A percentile compares a stretch with the other conserved stretches of the same genome.
phyloP scores from a whole-genome alignment of 163 green algal genomes.

The Scenedesmus sp. region DNA sequence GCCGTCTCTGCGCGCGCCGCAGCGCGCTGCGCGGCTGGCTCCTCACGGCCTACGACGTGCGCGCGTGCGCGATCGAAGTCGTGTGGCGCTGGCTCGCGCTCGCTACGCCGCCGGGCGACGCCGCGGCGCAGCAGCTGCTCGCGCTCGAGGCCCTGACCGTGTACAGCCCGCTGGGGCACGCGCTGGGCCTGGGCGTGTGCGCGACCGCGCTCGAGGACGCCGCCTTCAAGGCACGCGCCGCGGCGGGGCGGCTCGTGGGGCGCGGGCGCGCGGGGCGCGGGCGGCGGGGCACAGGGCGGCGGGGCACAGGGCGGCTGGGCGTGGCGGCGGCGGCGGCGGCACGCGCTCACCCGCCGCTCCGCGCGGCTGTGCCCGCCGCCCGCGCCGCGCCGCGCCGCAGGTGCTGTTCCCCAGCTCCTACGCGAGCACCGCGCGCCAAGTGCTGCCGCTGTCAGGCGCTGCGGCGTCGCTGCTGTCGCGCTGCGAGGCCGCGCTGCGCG shows the following conservation, averaged over 20 bases:
- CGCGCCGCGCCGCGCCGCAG: too few relatives aligned
- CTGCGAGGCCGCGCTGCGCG: conserved; percentile 57
- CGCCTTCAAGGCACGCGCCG: conserved; percentile 81
- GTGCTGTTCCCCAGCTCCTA: conserved; percentile 69
- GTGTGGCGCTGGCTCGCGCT: conserved; percentile 67
- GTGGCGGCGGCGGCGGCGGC: not conserved
- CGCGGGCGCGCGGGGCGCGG: too few relatives aligned
- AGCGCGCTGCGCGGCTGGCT: conserved; percentile 81
- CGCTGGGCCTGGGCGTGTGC: conserved; percentile 70
- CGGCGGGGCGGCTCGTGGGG: too few relatives aligned
- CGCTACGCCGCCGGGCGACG: conserved; percentile 24
- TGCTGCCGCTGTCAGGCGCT: conserved; percentile 59
- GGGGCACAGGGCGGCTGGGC: not conserved
- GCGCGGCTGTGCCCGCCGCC: too few relatives aligned
- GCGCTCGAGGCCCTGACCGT: conserved; percentile 77
- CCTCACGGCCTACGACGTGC: conserved; percentile 79
- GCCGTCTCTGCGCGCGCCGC: too few relatives aligned
- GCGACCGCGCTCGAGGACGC: conserved; percentile 76
- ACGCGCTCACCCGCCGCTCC: too few relatives aligned
- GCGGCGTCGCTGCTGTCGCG: conserved; percentile 60
- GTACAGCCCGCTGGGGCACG: conserved; percentile 79
- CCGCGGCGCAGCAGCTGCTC: conserved; percentile 59
- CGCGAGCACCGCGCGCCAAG: conserved; percentile 63
- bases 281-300: too few relatives aligned
- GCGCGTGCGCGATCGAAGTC: conserved; percentile 78